Evolutionary conservation across 2,329 filamentous ascomycete genomes (phyloP).

Genomic region (Fusarium chlamydosporum): DNA sequence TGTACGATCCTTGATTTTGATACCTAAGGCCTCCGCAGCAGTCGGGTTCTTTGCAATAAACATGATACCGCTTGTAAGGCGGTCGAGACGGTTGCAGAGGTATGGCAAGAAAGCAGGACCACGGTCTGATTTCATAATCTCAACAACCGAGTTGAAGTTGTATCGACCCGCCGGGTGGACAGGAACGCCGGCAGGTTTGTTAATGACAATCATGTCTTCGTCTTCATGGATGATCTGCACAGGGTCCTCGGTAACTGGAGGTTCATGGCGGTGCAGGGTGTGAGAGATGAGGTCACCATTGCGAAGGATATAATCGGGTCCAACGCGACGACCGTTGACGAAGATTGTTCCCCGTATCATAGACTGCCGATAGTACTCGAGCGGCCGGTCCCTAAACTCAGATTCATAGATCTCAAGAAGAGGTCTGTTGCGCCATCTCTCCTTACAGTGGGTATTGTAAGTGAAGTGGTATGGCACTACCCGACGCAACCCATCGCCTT

Average conservation of each 20-base stretch:
- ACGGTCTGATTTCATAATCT: constrained; percentile 89
- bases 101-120: constrained; percentile 68
- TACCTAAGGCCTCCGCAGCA: constrained; percentile 81
- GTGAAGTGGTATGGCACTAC: constrained; percentile 91
- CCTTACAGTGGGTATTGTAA: constrained; percentile 95
- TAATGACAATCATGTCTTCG: constrained; percentile 93
- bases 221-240: constrained; percentile 92
- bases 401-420: constrained; percentile 89
- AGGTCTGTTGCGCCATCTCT: constrained; percentile 87
- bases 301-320: constrained; percentile 78
- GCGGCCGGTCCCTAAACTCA: constrained; percentile 90
- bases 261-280: constrained; percentile 94
- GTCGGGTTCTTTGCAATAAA: constrained; percentile 91
- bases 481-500: constrained; percentile 81
- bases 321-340: constrained; percentile 81
- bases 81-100: constrained; percentile 93
- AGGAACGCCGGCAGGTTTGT: constrained; percentile 94
- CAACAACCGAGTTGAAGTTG: constrained; percentile 93
- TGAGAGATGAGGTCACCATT: constrained; percentile 95
- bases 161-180: constrained; percentile 97
- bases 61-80: constrained; percentile 96
- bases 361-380: constrained; percentile 88
- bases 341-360: constrained; percentile 84
- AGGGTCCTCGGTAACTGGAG: constrained; percentile 85
- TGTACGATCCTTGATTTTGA: constrained; percentile 82